Conservation (phyloP, 2,329 filamentous ascomycete species). For the Alternaria incomplexa region DNA sequence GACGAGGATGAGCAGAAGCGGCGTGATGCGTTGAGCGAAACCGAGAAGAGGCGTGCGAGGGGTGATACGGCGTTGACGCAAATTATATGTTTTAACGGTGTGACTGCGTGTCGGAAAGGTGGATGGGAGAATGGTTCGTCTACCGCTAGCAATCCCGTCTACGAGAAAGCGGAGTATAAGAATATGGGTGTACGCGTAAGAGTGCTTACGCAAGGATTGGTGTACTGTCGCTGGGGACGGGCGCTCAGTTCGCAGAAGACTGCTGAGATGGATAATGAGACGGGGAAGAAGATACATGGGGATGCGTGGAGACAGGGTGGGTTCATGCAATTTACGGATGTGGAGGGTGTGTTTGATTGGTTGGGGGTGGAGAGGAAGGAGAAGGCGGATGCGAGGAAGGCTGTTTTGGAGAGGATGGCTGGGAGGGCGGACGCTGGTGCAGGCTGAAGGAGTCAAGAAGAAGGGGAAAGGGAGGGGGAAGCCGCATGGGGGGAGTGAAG, state of each 20-base stretch:
- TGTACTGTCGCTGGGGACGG: conserved; percentile 35
- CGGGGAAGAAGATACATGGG: conserved; percentile 24
- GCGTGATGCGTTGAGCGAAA: not conserved
- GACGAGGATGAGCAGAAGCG: not conserved
- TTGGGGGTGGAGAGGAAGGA: not conserved
- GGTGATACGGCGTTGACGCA: conserved; percentile 24
- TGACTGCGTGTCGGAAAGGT: conserved; percentile 32
- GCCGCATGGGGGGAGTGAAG: rapidly evolving
- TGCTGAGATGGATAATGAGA: conserved; percentile 10
- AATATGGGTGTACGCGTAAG: conserved; percentile 18
- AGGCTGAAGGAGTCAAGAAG: not conserved
- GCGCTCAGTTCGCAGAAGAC: conserved; percentile 7
- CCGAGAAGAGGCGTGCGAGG: conserved; percentile 15
- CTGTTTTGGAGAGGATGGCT: not conserved
- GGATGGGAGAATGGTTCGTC: conserved; percentile 31
- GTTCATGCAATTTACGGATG: conserved; percentile 33
- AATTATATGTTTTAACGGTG: conserved; percentile 28
- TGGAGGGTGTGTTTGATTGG: conserved; percentile 25
- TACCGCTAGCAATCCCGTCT: not conserved
- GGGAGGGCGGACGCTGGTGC: not conserved
- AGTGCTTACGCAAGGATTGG: conserved; percentile 29
- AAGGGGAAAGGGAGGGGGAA: not conserved
- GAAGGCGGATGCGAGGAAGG: not conserved
- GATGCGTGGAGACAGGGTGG: conserved; percentile 25
- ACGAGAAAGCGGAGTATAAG: not conserved